Conservation (phyloP, 768 basidiomycete species). For the Lactarius pseudohatsudake region DNA sequence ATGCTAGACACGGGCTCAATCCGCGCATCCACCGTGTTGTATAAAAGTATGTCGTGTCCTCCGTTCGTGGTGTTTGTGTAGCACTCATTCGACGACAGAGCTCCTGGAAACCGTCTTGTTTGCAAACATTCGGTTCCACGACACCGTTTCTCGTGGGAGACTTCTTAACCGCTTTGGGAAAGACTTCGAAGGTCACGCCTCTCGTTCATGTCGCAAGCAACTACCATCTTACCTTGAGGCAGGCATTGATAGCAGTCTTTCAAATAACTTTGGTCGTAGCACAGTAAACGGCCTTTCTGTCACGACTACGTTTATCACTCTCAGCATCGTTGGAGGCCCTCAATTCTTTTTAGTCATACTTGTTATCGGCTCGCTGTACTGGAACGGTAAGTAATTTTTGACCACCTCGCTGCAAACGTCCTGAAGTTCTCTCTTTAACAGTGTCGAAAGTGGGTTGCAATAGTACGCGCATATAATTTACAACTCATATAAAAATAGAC, state of each 20-base stretch:
- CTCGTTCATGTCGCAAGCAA: neutral
- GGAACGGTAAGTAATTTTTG: slow-evolving; percentile 50
- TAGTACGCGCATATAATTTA: neutral
- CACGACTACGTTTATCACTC: slow-evolving; percentile 66
- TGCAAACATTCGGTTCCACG: slow-evolving; percentile 89
- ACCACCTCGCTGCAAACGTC: neutral
- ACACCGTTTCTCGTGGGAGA: slow-evolving; percentile 85
- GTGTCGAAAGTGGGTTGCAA: slow-evolving; percentile 17
- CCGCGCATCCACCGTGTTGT: slow-evolving; percentile 72
- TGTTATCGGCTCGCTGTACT: slow-evolving; percentile 63
- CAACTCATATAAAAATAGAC: slow-evolving; percentile 34
- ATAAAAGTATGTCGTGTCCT: slow-evolving; percentile 50
- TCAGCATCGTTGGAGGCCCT: slow-evolving; percentile 76
- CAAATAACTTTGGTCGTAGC: slow-evolving; percentile 85
- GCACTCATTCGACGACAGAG: slow-evolving; percentile 35
- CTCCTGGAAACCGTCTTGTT: slow-evolving; percentile 81
- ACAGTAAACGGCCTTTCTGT: slow-evolving; percentile 67
- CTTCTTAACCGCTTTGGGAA: slow-evolving; percentile 85
- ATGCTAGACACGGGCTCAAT: slow-evolving; percentile 71
- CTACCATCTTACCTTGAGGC: slow-evolving; percentile 27
- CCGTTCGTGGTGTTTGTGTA: neutral
- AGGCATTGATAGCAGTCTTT: slow-evolving; percentile 80
- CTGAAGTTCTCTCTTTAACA: slow-evolving; percentile 5
- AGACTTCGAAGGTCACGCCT: slow-evolving; percentile 68
- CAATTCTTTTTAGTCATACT: slow-evolving; percentile 66